These are phyloP conservation scores for Venturia effusa DNA, from an alignment of 2,329 filamentous ascomycete species.

Conservation along the genomic window DNA sequence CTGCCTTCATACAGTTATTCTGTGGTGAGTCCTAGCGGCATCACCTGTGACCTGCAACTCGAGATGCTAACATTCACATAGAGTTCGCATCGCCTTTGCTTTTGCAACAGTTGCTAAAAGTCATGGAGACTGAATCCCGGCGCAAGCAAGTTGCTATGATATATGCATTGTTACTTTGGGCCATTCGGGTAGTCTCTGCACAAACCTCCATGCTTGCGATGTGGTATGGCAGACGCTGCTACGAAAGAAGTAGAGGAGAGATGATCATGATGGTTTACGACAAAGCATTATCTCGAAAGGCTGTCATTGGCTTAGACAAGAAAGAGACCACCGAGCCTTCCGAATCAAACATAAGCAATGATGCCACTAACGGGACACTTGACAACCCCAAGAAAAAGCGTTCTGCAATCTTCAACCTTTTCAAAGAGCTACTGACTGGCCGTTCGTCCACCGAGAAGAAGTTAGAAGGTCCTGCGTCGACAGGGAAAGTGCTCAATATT, in stretches of 20 bases:
- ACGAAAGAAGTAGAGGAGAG: constrained; percentile 75
- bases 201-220: constrained; percentile 59
- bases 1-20: constrained; percentile 54
- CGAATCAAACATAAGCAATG: constrained; percentile 12
- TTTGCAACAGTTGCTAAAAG: constrained; percentile 58
- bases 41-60: not conserved
- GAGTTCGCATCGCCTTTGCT: constrained; percentile 45
- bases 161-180: constrained; percentile 53
- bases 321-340: not conserved
- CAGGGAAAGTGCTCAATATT: constrained; percentile 82
- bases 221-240: constrained; percentile 76
- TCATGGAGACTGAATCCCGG: constrained; percentile 46
- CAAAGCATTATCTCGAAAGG: constrained; percentile 58
- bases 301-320: constrained; percentile 1
- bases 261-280: constrained; percentile 78
- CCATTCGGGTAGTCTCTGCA: constrained; percentile 48
- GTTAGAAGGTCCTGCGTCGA: constrained; percentile 55
- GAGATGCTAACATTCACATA: not conserved
- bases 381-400: constrained; percentile 5
- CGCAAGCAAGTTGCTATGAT: constrained; percentile 48
- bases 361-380: not conserved
- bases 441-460: constrained; percentile 17
- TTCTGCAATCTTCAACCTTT: constrained; percentile 8
- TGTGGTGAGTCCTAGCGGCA: constrained; percentile 31
- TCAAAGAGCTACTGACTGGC: constrained; percentile 15